A percentile compares a stretch with the other conserved stretches of the same genome.
Conservation (phyloP, 2,329 filamentous ascomycete genomes). For the Ophiostoma sp. region DNA sequence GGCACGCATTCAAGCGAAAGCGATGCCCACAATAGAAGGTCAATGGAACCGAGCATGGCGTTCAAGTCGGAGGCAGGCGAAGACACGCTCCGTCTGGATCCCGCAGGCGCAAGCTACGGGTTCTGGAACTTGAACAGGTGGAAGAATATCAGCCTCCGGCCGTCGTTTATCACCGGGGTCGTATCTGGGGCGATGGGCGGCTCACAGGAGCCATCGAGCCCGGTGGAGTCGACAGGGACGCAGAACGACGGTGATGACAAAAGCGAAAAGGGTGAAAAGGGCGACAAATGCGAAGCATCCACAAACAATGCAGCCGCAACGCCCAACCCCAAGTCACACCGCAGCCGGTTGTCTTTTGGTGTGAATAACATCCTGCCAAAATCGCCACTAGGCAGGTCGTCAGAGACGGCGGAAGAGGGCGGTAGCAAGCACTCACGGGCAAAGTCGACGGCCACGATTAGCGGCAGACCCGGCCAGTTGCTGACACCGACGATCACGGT, state of each 20-base stretch:
- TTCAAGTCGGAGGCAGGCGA: conserved; percentile 39
- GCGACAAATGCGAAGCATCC: conserved; percentile 19
- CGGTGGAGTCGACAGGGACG: neutral
- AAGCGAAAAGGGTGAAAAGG: neutral
- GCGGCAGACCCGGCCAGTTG: neutral
- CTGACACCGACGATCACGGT: conserved; percentile 16
- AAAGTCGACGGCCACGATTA: conserved; percentile 1
- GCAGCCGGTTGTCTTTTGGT: conserved; percentile 26
- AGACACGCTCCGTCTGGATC: conserved; percentile 36
- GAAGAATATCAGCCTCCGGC: conserved; percentile 39
- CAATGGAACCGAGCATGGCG: conserved; percentile 47
- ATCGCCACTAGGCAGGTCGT: conserved; percentile 21
- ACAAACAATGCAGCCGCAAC: conserved; percentile 20
- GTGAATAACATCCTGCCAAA: conserved; percentile 18
- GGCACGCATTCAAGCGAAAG: conserved; percentile 7
- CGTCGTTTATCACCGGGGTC: conserved; percentile 17
- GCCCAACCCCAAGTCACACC: neutral
- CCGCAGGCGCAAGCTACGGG: conserved; percentile 39
- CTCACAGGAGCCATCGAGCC: conserved; percentile 9
- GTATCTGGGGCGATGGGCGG: conserved; percentile 11
- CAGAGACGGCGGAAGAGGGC: neutral
- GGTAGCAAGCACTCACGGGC: neutral
- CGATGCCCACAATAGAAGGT: conserved; percentile 33
- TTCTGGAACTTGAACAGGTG: conserved; percentile 57
- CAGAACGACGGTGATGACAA: neutral